Evolutionary conservation across 73 alveolate genomes (phyloP).

Genomic region (Paramecium bursaria): DNA sequence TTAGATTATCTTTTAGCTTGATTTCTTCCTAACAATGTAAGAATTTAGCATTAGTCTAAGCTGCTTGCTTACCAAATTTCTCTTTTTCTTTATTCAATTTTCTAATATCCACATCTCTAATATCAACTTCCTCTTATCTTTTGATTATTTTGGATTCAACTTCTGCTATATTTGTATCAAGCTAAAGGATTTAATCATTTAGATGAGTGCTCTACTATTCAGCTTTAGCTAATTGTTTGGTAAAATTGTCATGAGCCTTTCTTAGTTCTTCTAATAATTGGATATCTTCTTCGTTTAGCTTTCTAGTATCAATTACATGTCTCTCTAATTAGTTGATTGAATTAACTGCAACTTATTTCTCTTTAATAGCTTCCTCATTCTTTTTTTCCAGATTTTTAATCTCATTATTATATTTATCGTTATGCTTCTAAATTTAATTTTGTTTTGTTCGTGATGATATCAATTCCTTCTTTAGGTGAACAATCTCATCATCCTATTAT

Average conservation of each 20-base stretch:
- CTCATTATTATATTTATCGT: constrained; percentile 63
- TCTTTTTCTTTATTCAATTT: constrained; percentile 85
- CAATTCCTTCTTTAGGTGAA: constrained; percentile 44
- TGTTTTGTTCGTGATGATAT: constrained; percentile 46
- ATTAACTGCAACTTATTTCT: constrained; percentile 75
- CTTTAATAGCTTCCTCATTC: constrained; percentile 72
- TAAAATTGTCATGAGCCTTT: constrained; percentile 84
- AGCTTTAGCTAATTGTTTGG: constrained; percentile 76
- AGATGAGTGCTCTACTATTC: constrained; percentile 75
- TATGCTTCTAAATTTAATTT: constrained; percentile 60
- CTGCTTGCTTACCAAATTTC: constrained; percentile 89
- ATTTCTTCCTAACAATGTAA: constrained; percentile 91
- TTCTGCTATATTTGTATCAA: constrained; percentile 72
- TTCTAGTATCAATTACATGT: constrained; percentile 74
- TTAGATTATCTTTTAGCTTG: constrained; percentile 87
- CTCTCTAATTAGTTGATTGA: constrained; percentile 49
- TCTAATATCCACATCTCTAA: constrained; percentile 67
- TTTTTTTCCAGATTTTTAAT: constrained; percentile 71
- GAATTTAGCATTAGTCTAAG: constrained; percentile 88
- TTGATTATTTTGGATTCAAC: constrained; percentile 71
- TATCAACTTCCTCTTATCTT: constrained; percentile 76
- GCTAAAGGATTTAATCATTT: constrained; percentile 71
- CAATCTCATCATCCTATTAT: constrained; percentile 31
- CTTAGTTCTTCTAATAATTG: constrained; percentile 79
- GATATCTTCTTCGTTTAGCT: constrained; percentile 81